Percentiles rank a stretch among this genome's conserved stretches.
These are phyloP conservation scores for Ambrosia artemisiifolia DNA, from an alignment of 129 eudicot species.

Conservation along the genomic window DNA sequence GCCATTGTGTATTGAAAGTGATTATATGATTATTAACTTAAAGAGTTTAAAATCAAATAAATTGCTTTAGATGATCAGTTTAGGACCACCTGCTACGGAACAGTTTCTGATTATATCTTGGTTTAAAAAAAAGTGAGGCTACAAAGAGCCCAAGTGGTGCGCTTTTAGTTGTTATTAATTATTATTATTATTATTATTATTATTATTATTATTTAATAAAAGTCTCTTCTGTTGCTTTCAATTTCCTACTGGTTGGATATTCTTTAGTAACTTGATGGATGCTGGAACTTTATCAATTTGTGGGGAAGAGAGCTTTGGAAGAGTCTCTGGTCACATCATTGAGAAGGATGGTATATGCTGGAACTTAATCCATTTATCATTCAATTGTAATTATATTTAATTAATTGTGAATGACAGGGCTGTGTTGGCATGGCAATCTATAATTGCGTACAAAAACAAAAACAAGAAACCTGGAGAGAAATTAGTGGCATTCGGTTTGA, in stretches of 20 bases:
- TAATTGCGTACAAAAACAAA: constrained; percentile 81
- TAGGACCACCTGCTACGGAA: neutral
- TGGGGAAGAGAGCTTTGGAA: constrained; percentile 99
- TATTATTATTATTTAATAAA: neutral
- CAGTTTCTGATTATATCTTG: neutral
- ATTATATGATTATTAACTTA: neutral
- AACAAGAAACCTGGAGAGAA: constrained; percentile 75
- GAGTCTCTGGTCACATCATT: constrained; percentile 98
- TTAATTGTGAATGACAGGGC: constrained; percentile 60
- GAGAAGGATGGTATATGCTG: constrained; percentile 99
- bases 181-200: too few relatives aligned
- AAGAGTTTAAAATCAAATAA: neutral
- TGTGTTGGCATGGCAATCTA: constrained; percentile 97
- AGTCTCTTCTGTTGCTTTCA: constrained; percentile 15
- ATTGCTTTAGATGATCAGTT: neutral
- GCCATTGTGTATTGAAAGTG: neutral
- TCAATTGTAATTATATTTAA: neutral
- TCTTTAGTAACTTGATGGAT: constrained; percentile 97
- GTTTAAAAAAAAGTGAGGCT: too few relatives aligned
- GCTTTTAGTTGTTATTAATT: too few relatives aligned
- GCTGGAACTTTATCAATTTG: too few relatives aligned
- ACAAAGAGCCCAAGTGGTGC: too few relatives aligned
- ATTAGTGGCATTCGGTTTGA: too few relatives aligned
- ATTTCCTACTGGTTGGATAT: constrained; percentile 99
- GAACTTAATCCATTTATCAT: neutral